Base-by-base conservation (phyloP, 805 yeast genomes). In the Pichia membranifaciens region DNA sequence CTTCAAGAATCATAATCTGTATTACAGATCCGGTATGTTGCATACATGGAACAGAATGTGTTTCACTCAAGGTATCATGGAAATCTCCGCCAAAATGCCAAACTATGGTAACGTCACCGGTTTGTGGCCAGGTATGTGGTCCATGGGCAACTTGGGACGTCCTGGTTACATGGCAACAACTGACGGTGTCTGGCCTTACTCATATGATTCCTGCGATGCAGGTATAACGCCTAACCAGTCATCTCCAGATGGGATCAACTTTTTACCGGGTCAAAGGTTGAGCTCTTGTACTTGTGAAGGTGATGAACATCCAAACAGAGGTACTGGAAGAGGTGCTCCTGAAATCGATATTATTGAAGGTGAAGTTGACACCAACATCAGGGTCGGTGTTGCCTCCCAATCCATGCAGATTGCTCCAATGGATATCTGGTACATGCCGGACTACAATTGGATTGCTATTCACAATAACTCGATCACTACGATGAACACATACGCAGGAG, bases 111-210 rank as follows among this genome's bases (percentile, higher is more conserved):
- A 78, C 47, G 74, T 82, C 28, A 71, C 84, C 4, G 98, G 98
- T 18, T 70, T 90, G 54, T 90, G 98, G 98, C 97, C 98, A 1
- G 98, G 96, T 73, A 57, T 87, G 49, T 90, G 97, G 97, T 76
- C 96, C 4, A 73, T 90, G 80, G 97, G 97, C 39, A 90, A 90
- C 60, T 72, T 90, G 54, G 98, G 85, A 23, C 79, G 97, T 57
- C 95, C 97, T 0, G 98, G 98, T 10, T 90, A 79, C 61, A 67
- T 79, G 69, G 87, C 95, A 5, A 73, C 91, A 3, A 80, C 96
- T 2, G 95, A 90, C 22, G 97, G 97, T 50, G 83, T 86, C 23
- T 90, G 98, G 98, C 97, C 98, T 4, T 90, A 89, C 59, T 73
- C 91, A 2, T 90, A 90, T 63, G 83, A 84, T 32, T 64, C 79